phyloP scores from a whole-genome alignment of 768 basidiomycete species.

The Hygrocybe coccinea region DNA sequence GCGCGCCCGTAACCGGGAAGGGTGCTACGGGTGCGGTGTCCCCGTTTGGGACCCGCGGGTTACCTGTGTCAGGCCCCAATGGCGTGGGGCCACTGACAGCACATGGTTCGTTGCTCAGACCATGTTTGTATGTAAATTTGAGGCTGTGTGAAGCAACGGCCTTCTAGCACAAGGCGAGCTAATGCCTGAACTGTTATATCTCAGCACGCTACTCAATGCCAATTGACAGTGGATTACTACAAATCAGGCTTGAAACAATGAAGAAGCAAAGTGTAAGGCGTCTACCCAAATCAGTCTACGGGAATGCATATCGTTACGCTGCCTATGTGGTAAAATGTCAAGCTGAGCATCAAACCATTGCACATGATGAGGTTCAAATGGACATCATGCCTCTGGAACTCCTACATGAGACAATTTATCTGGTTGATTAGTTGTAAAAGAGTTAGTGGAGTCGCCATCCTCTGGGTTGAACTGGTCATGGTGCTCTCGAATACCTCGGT shows the following conservation, averaged over 20 bases:
- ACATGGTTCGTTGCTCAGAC: no score
- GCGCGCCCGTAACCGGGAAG: no score
- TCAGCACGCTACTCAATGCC: no score
- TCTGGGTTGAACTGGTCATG: slow-evolving; percentile 11
- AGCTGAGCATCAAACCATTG: background rate
- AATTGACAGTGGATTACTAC: no score
- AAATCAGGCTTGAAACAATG: background rate
- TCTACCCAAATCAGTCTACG: background rate
- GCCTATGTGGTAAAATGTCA: background rate
- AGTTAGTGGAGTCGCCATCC: background rate
- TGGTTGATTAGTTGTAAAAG: background rate
- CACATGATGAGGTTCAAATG: slow-evolving; percentile 1
- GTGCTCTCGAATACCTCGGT: slow-evolving; percentile 9
- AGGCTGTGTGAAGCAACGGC: no score
- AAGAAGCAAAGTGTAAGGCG: background rate
- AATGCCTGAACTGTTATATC: no score
- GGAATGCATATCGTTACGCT: background rate
- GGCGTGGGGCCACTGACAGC: no score
- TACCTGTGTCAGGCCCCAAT: no score
- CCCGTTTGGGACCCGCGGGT: no score
- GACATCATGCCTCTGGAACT: background rate
- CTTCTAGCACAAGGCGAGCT: no score
- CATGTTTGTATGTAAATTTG: no score
- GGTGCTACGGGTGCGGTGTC: no score
- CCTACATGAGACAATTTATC: slow-evolving; percentile 4